Percentiles rank a stretch among this genome's conserved stretches.
These are phyloP conservation scores for Metschnikowia noctiluminum DNA, from an alignment of 805 yeast genomes.

Conservation along the genomic window DNA sequence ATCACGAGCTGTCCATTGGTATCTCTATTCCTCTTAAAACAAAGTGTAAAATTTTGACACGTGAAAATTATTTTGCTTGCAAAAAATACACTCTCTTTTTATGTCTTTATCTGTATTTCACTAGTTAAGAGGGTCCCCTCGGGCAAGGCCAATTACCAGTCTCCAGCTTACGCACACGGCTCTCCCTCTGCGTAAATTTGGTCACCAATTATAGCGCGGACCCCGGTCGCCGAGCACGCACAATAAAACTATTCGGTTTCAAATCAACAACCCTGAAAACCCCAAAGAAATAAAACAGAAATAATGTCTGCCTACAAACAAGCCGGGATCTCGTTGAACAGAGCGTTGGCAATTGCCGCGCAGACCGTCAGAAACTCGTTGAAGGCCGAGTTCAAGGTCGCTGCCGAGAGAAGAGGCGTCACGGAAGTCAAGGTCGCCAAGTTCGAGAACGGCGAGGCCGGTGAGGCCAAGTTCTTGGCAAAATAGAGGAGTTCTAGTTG, in stretches of 20 bases:
- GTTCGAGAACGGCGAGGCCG: constrained; percentile 64
- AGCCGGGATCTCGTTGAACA: constrained; percentile 64
- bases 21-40: no score
- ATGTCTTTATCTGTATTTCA: no score
- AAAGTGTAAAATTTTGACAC: no score
- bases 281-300: neutral
- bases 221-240: constrained; percentile 11
- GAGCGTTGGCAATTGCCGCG: constrained; percentile 88
- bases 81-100: no score
- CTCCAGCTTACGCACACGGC: constrained; percentile 6
- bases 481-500: constrained; percentile 4
- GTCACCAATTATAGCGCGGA: constrained; percentile 20
- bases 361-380: constrained; percentile 82
- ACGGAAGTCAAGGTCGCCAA: constrained; percentile 72
- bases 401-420: constrained; percentile 65
- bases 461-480: constrained; percentile 38
- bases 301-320: constrained; percentile 46
- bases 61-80: no score
- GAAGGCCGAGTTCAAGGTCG: constrained; percentile 79
- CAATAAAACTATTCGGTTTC: neutral
- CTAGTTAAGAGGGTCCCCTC: no score
- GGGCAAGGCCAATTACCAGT: no score
- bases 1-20: no score
- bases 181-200: constrained; percentile 9
- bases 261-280: neutral